Evolutionary conservation across 2,329 filamentous ascomycete genomes (phyloP).

Genomic region (Calonectria pseudoturangicola): DNA sequence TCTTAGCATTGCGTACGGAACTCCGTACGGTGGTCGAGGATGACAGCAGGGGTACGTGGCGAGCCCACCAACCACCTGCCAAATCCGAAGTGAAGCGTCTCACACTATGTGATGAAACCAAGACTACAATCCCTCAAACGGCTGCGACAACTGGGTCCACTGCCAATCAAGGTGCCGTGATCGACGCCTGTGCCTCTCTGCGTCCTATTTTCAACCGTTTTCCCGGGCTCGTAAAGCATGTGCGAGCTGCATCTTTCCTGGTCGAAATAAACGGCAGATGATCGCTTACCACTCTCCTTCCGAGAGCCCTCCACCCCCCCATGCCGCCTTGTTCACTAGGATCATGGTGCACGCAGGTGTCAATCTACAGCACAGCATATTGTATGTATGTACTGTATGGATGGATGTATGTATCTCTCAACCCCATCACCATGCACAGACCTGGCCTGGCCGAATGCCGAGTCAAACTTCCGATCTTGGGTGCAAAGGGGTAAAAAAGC

Average conservation of each 20-base stretch:
- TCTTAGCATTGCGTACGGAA: slow-evolving; percentile 25
- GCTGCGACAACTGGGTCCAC: slow-evolving; percentile 23
- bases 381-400: background rate
- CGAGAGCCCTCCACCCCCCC: slow-evolving; percentile 15
- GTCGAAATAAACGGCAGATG: slow-evolving; percentile 26
- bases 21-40: slow-evolving; percentile 28
- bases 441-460: slow-evolving; percentile 19
- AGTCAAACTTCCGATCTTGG: slow-evolving; percentile 34
- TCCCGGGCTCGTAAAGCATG: slow-evolving; percentile 37
- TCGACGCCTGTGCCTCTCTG: slow-evolving; percentile 44
- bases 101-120: slow-evolving; percentile 39
- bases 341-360: background rate
- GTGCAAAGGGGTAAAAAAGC: slow-evolving; percentile 24
- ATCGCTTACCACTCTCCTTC: slow-evolving; percentile 15
- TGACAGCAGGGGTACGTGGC: slow-evolving; percentile 43
- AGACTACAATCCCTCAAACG: slow-evolving; percentile 26
- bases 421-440: slow-evolving; percentile 23
- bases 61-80: slow-evolving; percentile 41
- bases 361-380: slow-evolving; percentile 1
- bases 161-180: slow-evolving; percentile 42
- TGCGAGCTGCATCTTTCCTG: slow-evolving; percentile 35
- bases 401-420: slow-evolving; percentile 3
- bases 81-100: slow-evolving; percentile 39
- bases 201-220: slow-evolving; percentile 38
- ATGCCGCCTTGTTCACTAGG: background rate